A percentile compares a stretch with the other conserved stretches of the same genome.
phyloP scores from a whole-genome alignment of 768 basidiomycete species.

The Serendipita sp. region DNA sequence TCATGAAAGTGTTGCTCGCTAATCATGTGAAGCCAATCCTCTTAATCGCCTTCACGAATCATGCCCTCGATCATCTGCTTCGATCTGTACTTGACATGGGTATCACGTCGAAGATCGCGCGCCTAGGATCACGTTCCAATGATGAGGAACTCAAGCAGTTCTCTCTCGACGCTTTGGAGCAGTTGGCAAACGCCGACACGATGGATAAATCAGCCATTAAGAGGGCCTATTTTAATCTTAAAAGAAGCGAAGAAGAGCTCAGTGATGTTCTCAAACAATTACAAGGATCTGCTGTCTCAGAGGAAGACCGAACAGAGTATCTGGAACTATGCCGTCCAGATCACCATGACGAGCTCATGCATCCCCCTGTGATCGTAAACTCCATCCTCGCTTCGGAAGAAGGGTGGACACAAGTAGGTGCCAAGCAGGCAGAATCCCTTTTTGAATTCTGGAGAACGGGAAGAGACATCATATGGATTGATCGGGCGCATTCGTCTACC shows the following conservation, averaged over 20 bases:
- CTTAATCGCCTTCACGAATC: conserved; percentile 58
- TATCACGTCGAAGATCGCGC: conserved; percentile 48
- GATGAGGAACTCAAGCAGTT: conserved; percentile 46
- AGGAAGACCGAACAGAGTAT: conserved; percentile 26
- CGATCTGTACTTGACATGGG: conserved; percentile 43
- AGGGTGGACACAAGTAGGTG: not conserved
- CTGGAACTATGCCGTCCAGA: conserved; percentile 33
- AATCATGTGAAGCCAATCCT: conserved; percentile 38
- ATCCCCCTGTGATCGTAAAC: conserved; percentile 32
- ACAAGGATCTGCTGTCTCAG: conserved; percentile 20
- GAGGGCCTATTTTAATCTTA: conserved; percentile 25
- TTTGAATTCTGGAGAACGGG: conserved; percentile 36
- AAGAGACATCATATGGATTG: conserved; percentile 30
- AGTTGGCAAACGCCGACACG: conserved; percentile 18
- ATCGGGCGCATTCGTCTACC: not conserved
- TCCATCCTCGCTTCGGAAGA: not conserved
- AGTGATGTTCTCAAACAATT: conserved; percentile 29
- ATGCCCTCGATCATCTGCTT: conserved; percentile 62
- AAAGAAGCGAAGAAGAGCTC: conserved; percentile 32
- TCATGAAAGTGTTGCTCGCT: conserved; percentile 46
- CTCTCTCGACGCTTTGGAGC: conserved; percentile 44
- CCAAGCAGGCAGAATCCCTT: not conserved
- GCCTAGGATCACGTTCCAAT: conserved; percentile 48
- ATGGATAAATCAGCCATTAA: conserved; percentile 23
- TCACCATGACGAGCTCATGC: conserved; percentile 26